Evolutionary conservation across 208 protist species (phyloP).

Genomic region (Porcisia deanei): DNA sequence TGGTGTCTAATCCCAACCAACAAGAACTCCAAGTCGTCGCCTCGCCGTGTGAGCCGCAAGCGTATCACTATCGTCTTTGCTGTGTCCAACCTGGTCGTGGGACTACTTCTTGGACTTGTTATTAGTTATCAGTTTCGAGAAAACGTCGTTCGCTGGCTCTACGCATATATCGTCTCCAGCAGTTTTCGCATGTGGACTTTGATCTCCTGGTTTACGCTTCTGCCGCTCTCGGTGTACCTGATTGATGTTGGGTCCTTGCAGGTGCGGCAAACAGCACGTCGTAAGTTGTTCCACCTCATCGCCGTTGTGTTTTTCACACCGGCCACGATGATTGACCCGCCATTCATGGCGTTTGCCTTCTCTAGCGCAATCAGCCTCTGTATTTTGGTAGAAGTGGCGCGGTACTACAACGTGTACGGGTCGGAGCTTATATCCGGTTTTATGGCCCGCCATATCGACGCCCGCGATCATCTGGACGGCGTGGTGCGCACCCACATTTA

Average conservation of each 20-base stretch:
- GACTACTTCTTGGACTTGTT: conserved; percentile 24
- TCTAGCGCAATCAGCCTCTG: conserved; percentile 58
- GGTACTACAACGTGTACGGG: conserved; percentile 74
- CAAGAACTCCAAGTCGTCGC: conserved; percentile 81
- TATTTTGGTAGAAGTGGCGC: conserved; percentile 63
- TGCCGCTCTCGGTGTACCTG: conserved; percentile 57
- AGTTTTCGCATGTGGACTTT: conserved; percentile 65
- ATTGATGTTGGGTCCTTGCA: conserved; percentile 51
- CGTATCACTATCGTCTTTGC: conserved; percentile 76
- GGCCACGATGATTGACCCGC: conserved; percentile 74
- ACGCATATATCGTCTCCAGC: conserved; percentile 59
- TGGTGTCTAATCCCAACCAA: conserved; percentile 57
- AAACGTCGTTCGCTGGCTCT: conserved; percentile 67
- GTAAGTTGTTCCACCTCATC: conserved; percentile 92
- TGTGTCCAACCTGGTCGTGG: conserved; percentile 37
- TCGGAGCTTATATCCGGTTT: conserved; percentile 46
- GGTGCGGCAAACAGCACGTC: conserved; percentile 56
- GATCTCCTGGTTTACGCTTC: conserved; percentile 42
- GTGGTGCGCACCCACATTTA: conserved; percentile 90
- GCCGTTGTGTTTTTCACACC: conserved; percentile 81
- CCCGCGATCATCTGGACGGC: conserved; percentile 62
- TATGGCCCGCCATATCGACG: conserved; percentile 74
- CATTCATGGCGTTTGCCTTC: conserved; percentile 82
- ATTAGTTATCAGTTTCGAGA: conserved; percentile 70
- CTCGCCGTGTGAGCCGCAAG: conserved; percentile 47